Base-by-base conservation (phyloP, 371 early-diverging fungal species). In the Umbelopsis sp. region DNA sequence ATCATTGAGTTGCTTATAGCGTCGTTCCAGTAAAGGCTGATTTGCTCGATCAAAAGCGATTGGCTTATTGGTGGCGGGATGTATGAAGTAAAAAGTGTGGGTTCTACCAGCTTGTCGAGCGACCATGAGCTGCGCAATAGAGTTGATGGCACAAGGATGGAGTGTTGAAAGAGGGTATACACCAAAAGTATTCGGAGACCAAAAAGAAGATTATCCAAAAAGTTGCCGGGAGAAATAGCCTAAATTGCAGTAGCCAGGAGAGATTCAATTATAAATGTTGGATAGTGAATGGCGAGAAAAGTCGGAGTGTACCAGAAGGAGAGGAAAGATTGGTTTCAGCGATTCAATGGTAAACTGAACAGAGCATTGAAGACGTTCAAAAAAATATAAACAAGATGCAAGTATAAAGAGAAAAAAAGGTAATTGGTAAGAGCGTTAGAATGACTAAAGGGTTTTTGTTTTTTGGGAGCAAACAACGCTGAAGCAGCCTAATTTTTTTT, bases 41-140 rank as follows among this genome's bases (percentile, higher is more conserved):
- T 65, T 65, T 48, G 32, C 66, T 37, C 66, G 66, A 48, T 65
- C 66, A 48, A 65, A 65, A 16, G 66, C 66, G 32, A 48, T 65
- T 22, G 37, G 66, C 37, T 44, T 35, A n/a, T 12, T 37, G 24
- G 66, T 65, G 10, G 48, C 20, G 20, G 66, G 66, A 48, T 65
- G 50, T 37, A 65, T 50, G 18, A 65, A 37, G 37, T 65, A 65
- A 32, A 48, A 65, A 20, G 66, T 65, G 14, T 65, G 66, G 3
- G 66, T 65, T 48, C 66, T 48, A 24, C 51, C 46, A 48, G 66
- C 46, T 65, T 65, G 66, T 48, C 48, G 66, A 51, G 48, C 50
- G 25, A 65, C 66, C 66, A 65, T 65, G 66, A 35, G 57, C 35
- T 57, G 29, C 3, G 14, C 22, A 18, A 29, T 29, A 29, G 35